phyloP scores from a whole-genome alignment of 2,329 filamentous ascomycete genomes.

The Lachnellula arida region DNA sequence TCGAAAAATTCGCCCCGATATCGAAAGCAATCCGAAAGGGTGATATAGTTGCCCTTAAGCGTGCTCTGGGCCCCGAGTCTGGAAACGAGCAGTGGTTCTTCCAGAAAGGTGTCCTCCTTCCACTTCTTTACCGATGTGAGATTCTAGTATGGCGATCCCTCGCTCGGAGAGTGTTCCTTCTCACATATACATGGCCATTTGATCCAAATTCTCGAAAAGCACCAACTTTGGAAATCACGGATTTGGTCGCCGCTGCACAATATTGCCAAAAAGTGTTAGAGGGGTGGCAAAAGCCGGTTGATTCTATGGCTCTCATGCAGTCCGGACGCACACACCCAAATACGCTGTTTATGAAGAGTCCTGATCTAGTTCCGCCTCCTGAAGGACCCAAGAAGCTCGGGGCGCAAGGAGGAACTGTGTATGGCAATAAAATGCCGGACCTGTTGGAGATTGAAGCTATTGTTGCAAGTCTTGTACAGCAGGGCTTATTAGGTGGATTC shows the following conservation, averaged over 20 bases:
- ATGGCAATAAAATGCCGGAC: slow-evolving; percentile 57
- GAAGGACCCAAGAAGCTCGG: slow-evolving; percentile 44
- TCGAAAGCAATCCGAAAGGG: slow-evolving; percentile 67
- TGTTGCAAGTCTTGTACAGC: slow-evolving; percentile 70
- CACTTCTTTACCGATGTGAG: slow-evolving; percentile 71
- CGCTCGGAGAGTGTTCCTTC: slow-evolving; percentile 69
- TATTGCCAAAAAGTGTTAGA: slow-evolving; percentile 62
- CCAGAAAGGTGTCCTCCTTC: slow-evolving; percentile 68
- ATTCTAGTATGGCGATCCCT: slow-evolving; percentile 81
- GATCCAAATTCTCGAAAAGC: slow-evolving; percentile 55
- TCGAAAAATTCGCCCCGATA: slow-evolving; percentile 67
- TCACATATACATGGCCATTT: slow-evolving; percentile 68
- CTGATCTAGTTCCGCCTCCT: slow-evolving; percentile 37
- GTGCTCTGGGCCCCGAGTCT: slow-evolving; percentile 53
- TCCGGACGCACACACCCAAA: slow-evolving; percentile 39
- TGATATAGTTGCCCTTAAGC: slow-evolving; percentile 68
- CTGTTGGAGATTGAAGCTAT: slow-evolving; percentile 70
- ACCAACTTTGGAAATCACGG: slow-evolving; percentile 68
- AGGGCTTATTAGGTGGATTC: slow-evolving; percentile 79
- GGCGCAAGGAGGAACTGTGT: slow-evolving; percentile 57
- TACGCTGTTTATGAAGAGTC: slow-evolving; percentile 46
- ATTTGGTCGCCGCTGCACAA: slow-evolving; percentile 59
- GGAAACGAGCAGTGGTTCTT: slow-evolving; percentile 68
- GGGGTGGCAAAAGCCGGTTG: slow-evolving; percentile 42
- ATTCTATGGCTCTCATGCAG: slow-evolving; percentile 25